Evolutionary conservation across 2,329 filamentous ascomycete species (phyloP), one percentile per base, ranked within the genome.

Genomic region (Venturia oleaginea): DNA sequence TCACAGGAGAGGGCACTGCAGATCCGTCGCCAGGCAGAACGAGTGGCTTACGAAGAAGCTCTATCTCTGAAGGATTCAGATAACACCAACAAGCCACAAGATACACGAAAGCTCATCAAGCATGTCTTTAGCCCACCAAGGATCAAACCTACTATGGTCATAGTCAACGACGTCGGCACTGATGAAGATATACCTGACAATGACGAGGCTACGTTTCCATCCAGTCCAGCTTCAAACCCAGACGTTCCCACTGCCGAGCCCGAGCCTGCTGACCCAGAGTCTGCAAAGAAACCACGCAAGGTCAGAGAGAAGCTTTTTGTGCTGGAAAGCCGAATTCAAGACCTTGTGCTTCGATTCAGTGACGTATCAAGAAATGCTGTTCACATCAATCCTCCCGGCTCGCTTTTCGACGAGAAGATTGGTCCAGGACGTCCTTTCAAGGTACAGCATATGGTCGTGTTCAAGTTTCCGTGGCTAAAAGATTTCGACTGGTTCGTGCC

Each of bases 381-480:
- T 0, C 79, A 79, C 66, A 70, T 80, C 62, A 76, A 81, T 65
- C 77, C 78, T n/a, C 76, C 75, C 30, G 76, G 76, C 19, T 77
- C 76, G n/a, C 70, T 65, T 57, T 73, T 68, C 65, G 69, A 69
- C 66, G 68, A 43, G 34, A 60, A 40, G 24, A 40, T 60, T 7
- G 40, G 40, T 15, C 34, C 71, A 48, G 79, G 79, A 30, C 71
- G 71, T 19, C 77, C 64, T 74, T 76, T 10, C 70, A 64, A 55
- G 51, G 6, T 13, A 8, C 62, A 57, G 60, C 46, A 76, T 27
- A 75, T 81, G 34, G 76, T 73, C 7, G 76, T 79, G 0, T 72
- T 81, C 68, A 79, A 76, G 64, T 73, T 73, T 17, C 55, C 67
- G 19, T 67, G 69, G 7, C 68, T 81, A 11, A 67, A 68, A 24